These are phyloP conservation scores for Coniophora puteana DNA, from an alignment of 1,284 basidiomycete species.

Conservation along the genomic window DNA sequence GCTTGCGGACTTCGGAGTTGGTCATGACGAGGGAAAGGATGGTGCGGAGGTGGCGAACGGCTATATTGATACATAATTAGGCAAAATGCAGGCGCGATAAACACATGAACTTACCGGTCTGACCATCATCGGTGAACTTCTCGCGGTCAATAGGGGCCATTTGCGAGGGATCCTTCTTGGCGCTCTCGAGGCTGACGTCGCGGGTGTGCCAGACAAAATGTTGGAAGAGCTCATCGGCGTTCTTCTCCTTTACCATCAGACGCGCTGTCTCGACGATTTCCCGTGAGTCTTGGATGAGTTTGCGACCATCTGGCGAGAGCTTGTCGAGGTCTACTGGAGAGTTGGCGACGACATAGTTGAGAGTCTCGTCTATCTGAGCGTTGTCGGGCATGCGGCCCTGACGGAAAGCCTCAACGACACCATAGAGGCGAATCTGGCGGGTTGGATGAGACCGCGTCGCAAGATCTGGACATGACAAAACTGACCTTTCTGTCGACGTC, in stretches of 20 bases:
- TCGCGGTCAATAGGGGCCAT: conserved; percentile 49
- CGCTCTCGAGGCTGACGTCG: conserved; percentile 43
- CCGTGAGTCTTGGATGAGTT: conserved; percentile 71
- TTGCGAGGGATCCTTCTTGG: conserved; percentile 41
- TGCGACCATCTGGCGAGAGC: conserved; percentile 75
- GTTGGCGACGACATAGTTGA: conserved; percentile 64
- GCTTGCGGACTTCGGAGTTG: conserved; percentile 90
- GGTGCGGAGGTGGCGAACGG: conserved; percentile 82
- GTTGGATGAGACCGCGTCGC: background rate
- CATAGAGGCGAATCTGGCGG: conserved; percentile 63
- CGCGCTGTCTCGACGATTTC: conserved; percentile 72
- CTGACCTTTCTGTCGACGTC: conserved; percentile 63
- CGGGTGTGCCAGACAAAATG: conserved; percentile 80
- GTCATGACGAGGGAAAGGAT: conserved; percentile 81
- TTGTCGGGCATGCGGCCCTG: conserved; percentile 80
- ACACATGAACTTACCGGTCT: conserved; percentile 42
- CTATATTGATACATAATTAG: conserved; percentile 32
- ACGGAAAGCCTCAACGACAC: conserved; percentile 76
- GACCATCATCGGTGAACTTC: conserved; percentile 56
- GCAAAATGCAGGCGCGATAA: background rate
- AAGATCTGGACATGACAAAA: background rate
- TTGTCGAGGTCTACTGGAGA: conserved; percentile 64
- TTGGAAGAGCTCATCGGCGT: conserved; percentile 87
- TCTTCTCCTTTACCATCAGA: conserved; percentile 75
- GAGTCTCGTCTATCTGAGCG: conserved; percentile 70